These are phyloP conservation scores for Colletotrichum echinochloae DNA, from an alignment of 2,329 filamentous ascomycete genomes.

Conservation along the genomic window DNA sequence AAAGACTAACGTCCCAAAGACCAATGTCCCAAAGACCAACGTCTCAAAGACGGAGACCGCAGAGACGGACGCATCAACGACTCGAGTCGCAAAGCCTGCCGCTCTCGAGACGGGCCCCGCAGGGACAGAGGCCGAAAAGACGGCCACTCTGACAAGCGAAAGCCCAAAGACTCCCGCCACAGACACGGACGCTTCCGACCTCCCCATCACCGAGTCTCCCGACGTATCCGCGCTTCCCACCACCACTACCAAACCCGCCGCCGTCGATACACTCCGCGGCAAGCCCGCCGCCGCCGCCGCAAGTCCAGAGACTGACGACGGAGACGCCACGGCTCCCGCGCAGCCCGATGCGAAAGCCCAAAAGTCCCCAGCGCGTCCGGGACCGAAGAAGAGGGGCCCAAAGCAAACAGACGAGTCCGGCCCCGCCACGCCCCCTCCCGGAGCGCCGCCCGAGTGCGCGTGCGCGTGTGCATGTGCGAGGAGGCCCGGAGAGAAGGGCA, in stretches of 20 bases:
- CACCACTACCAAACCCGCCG: not conserved
- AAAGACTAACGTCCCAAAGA: no score
- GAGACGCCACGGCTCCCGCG: no score
- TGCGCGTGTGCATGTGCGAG: not conserved
- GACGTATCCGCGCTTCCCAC: no score
- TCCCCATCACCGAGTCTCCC: not conserved
- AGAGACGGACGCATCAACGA: not conserved
- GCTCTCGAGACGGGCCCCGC: no score
- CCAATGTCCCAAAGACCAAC: not conserved
- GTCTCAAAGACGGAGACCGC: rapidly evolving
- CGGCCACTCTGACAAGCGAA: not conserved
- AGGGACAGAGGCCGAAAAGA: no score
- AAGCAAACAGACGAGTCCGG: not conserved
- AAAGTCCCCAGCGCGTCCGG: no score
- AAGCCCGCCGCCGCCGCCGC: no score
- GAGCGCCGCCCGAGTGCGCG: not conserved
- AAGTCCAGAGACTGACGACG: no score
- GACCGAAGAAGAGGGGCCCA: no score
- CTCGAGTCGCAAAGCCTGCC: not conserved
- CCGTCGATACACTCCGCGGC: not conserved
- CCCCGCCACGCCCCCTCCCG: no score
- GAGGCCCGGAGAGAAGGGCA: not conserved
- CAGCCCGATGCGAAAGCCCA: not conserved
- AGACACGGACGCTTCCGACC: not conserved
- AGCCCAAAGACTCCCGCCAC: not conserved